These are phyloP conservation scores for Neostapfia colusana DNA, from an alignment of 176 grass and related monocot species.

Conservation along the genomic window DNA sequence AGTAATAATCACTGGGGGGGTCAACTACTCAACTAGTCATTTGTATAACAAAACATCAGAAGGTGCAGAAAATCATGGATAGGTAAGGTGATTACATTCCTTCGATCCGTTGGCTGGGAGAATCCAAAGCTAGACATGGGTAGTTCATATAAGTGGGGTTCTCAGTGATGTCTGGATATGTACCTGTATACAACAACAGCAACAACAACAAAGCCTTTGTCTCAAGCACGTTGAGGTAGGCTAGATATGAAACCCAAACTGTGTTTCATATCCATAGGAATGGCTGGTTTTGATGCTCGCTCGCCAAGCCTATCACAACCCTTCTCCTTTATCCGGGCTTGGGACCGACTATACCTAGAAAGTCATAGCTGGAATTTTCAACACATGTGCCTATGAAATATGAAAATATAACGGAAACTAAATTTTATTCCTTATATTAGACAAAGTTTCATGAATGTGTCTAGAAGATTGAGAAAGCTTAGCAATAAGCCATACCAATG, in stretches of 20 bases:
- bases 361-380: too few species aligned
- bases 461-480: constrained; percentile 21
- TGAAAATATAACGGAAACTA: constrained; percentile 18
- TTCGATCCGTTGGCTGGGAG: neutral
- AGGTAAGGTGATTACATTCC: neutral
- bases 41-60: neutral
- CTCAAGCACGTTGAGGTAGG: too few species aligned
- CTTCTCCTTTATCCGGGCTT: too few species aligned
- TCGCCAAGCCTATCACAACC: too few species aligned
- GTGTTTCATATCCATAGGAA: too few species aligned
- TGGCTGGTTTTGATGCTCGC: too few species aligned
- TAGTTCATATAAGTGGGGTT: too few species aligned
- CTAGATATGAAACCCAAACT: too few species aligned
- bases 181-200: too few species aligned
- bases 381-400: neutral
- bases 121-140: neutral
- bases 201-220: too few species aligned
- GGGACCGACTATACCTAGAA: too few species aligned
- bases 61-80: neutral
- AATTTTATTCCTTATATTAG: constrained; percentile 12
- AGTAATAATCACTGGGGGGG: neutral
- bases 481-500: constrained; percentile 55
- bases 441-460: neutral
- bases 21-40: neutral
- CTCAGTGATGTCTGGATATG: too few species aligned